These are phyloP conservation scores for Neopestalotiopsis rosae DNA, from an alignment of 2,329 filamentous ascomycete species.

Conservation along the genomic window DNA sequence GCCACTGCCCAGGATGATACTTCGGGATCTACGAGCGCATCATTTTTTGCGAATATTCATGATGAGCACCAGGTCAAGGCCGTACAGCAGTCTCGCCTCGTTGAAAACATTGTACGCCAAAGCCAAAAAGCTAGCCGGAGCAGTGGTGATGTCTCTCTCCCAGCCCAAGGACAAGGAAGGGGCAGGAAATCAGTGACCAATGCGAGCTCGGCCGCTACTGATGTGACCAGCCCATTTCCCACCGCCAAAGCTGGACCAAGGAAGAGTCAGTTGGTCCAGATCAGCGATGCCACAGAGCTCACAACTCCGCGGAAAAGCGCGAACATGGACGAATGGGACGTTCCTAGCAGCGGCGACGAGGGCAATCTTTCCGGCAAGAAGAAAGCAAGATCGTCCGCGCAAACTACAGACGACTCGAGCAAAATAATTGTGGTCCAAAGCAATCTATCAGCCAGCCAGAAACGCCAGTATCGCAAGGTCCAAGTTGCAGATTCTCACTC, in stretches of 20 bases:
- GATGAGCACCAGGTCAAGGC: slow-evolving; percentile 32
- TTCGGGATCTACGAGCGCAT: slow-evolving; percentile 33
- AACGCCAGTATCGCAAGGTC: slow-evolving; percentile 36
- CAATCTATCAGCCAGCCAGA: slow-evolving; percentile 39
- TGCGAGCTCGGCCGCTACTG: slow-evolving; percentile 32
- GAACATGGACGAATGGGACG: slow-evolving; percentile 35
- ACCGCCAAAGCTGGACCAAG: slow-evolving; percentile 21
- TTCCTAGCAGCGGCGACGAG: slow-evolving; percentile 36
- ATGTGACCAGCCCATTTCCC: slow-evolving; percentile 32
- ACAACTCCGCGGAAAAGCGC: slow-evolving; percentile 34
- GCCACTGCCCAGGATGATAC: slow-evolving; percentile 20
- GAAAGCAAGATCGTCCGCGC: slow-evolving; percentile 23
- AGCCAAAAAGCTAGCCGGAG: slow-evolving; percentile 37
- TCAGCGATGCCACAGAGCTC: slow-evolving; percentile 29
- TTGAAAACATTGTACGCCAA: slow-evolving; percentile 38
- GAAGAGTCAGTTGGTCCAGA: slow-evolving; percentile 23
- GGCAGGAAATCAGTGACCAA: slow-evolving; percentile 20
- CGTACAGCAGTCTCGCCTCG: slow-evolving; percentile 33
- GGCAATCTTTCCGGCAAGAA: slow-evolving; percentile 16
- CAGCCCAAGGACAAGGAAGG: slow-evolving; percentile 27
- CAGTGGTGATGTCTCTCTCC: slow-evolving; percentile 34
- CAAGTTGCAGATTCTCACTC: slow-evolving; percentile 27
- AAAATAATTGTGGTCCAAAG: slow-evolving; percentile 38
- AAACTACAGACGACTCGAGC: slow-evolving; percentile 22
- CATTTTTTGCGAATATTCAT: slow-evolving; percentile 35